Base-by-base conservation (phyloP, 805 yeast species). In the Kodamaea hsintzibuensis region DNA sequence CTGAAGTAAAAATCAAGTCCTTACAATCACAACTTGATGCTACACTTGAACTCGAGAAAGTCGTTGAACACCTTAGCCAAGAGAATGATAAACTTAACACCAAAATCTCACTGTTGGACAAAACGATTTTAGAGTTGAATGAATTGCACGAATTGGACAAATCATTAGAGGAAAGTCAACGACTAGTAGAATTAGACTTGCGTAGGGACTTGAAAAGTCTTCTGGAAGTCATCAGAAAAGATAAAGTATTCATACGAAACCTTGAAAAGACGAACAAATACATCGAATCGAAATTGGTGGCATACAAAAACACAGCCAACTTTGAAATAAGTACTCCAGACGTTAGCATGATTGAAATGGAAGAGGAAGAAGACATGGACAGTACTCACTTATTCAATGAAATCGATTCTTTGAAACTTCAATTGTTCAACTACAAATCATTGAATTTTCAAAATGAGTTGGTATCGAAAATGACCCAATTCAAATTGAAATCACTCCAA, bases 71-170 rank as follows among this genome's bases (percentile, higher is more conserved):
- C 45, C 64, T 76, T 50, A 72, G 71, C 4, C 27, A 56, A 1
- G 75, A 74, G 50, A 76, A 76, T 54, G 75, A 70, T 27, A 57
- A 52, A n/a, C 66, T 83, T 1, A 58, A 56, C 7, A 62, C 62
- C 2, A 66, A 73, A 43, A 65, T 82, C 2, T 47, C 54, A 0
- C 53, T 55, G 2, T 61, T 82, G n/a, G 65, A 69, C 22, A 54
- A 57, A 3, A 73, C 79, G 1, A 62, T 84, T 0, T 61, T 67
- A 1, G 84, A 81, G 18, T 62, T 82, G 18, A 80, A 77, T 42
- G 84, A 81, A 53, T 58, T 84, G 33, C 79, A 78, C 52, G 76
- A 73, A 30, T 62, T 84, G 12, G 83, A 83, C 52, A 72, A 68
- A 42, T 81, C 80, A 47, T 66, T 84, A 9, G 48, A 51, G 38